Conservation (phyloP, 441 rosid species). For the Populus hybrid region DNA sequence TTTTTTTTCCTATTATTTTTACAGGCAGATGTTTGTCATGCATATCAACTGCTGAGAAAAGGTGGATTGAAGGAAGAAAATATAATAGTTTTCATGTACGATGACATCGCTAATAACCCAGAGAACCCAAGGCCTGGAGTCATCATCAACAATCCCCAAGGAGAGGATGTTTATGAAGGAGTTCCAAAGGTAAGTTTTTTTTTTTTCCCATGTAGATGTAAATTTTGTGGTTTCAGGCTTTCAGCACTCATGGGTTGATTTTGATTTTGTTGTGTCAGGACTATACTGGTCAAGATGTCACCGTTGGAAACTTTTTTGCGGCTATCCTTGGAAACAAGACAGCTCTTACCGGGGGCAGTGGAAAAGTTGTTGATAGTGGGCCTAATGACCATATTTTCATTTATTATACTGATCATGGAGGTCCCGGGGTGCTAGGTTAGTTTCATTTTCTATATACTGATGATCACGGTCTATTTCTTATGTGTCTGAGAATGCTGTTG, state of each 20-base stretch:
- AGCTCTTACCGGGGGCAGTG: constrained; percentile 79
- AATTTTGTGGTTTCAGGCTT: neutral
- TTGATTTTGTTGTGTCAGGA: constrained; percentile 48
- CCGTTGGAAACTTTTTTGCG: constrained; percentile 65
- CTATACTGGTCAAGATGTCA: constrained; percentile 76
- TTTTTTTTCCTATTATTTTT: neutral
- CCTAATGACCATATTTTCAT: constrained; percentile 91
- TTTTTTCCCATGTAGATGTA: neutral
- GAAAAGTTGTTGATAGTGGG: constrained; percentile 87
- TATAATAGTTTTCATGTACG: constrained; percentile 90
- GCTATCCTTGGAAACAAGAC: constrained; percentile 78
- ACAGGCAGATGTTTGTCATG: constrained; percentile 94
- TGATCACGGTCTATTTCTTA: neutral
- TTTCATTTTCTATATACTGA: constrained; percentile 1
- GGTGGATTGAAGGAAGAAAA: constrained; percentile 95
- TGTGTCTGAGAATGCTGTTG: neutral
- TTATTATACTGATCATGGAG: constrained; percentile 87
- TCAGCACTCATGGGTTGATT: neutral
- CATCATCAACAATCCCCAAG: constrained; percentile 81
- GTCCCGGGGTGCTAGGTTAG: constrained; percentile 96
- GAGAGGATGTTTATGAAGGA: constrained; percentile 79
- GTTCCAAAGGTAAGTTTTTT: constrained; percentile 67
- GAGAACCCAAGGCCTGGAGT: constrained; percentile 90
- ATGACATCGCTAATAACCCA: constrained; percentile 68
- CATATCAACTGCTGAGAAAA: constrained; percentile 84